A percentile compares a stretch with the other conserved stretches of the same genome.
phyloP scores from a whole-genome alignment of 163 green algal genomes.

The Scenedesmus sp. region DNA sequence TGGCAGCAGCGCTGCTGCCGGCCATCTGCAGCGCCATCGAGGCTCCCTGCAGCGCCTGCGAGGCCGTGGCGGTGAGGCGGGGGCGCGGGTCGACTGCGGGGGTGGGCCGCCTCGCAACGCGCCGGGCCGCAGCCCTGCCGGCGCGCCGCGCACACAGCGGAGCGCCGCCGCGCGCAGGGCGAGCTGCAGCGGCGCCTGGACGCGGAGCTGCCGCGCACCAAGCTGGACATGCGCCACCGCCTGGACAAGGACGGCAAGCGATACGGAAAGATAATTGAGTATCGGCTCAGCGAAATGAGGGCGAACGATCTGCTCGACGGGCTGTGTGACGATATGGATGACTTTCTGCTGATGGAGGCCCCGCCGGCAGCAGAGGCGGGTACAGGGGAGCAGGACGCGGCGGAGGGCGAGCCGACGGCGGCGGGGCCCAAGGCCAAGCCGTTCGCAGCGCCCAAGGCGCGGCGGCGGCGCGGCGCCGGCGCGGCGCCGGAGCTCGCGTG shows the following conservation, averaged over 20 bases:
- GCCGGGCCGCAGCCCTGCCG: too few species aligned
- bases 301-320: too few species aligned
- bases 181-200: conserved; percentile 46
- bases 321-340: not conserved
- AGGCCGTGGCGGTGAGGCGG: conserved; percentile 44
- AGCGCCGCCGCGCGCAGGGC: not conserved
- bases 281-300: conserved; percentile 54
- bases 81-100: not conserved
- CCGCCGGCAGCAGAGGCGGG: not conserved
- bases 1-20: not conserved
- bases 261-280: conserved; percentile 65
- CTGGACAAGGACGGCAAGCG: conserved; percentile 64
- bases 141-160: too few species aligned
- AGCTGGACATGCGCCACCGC: conserved; percentile 70
- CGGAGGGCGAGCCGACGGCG: too few species aligned
- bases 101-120: too few species aligned
- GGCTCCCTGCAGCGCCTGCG: conserved; percentile 39
- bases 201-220: conserved; percentile 46
- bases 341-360: not conserved
- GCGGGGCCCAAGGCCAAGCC: too few species aligned
- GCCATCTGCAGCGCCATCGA: conserved; percentile 5
- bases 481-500: not conserved
- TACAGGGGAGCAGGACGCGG: not conserved
- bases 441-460: too few species aligned
- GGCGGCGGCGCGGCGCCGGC: too few species aligned